A percentile compares a stretch with the other conserved stretches of the same genome.
These are phyloP conservation scores for Coemansia reversa DNA, from an alignment of 192 early-diverging fungal genomes.

Conservation along the genomic window DNA sequence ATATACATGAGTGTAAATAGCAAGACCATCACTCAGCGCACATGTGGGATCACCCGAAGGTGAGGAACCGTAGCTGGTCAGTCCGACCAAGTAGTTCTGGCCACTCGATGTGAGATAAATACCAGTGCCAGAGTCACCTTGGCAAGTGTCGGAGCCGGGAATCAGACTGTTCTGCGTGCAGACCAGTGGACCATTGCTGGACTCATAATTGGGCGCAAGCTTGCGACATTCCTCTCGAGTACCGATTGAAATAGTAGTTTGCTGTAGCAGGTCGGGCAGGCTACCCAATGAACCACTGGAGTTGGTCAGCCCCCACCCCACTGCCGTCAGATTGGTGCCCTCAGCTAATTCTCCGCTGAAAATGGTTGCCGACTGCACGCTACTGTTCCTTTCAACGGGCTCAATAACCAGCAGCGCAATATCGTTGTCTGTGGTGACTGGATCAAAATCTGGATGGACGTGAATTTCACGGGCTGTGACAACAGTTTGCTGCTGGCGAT, in stretches of 20 bases:
- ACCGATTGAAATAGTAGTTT: slow-evolving; percentile 32
- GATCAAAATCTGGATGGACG: too few species aligned
- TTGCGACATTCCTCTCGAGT: slow-evolving; percentile 20
- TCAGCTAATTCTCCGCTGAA: slow-evolving; percentile 18
- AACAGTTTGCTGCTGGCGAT: too few species aligned
- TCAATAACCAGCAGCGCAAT: too few species aligned
- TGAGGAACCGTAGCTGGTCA: slow-evolving; percentile 48
- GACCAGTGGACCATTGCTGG: slow-evolving; percentile 47
- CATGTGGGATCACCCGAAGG: slow-evolving; percentile 39
- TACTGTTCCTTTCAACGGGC: too few species aligned
- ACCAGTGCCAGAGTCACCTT: slow-evolving; percentile 51
- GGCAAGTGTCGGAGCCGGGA: slow-evolving; percentile 42
- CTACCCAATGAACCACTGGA: slow-evolving; percentile 4
- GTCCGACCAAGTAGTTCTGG: slow-evolving; percentile 22
- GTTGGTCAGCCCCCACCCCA: slow-evolving; percentile 41
- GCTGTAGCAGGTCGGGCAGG: slow-evolving; percentile 24
- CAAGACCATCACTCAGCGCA: slow-evolving; percentile 41
- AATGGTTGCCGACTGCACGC: slow-evolving; percentile 18
- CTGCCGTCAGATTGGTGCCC: slow-evolving; percentile 22
- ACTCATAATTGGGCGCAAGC: slow-evolving; percentile 27
- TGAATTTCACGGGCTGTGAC: too few species aligned
- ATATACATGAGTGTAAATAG: slow-evolving; percentile 37
- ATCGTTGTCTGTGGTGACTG: too few species aligned
- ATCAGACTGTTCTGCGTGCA: slow-evolving; percentile 46
- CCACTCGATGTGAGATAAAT: slow-evolving; percentile 22